A percentile compares a stretch with the other conserved stretches of the same genome.
These are phyloP conservation scores for Hortiboletus campestris DNA, from an alignment of 768 basidiomycete genomes.

Conservation along the genomic window DNA sequence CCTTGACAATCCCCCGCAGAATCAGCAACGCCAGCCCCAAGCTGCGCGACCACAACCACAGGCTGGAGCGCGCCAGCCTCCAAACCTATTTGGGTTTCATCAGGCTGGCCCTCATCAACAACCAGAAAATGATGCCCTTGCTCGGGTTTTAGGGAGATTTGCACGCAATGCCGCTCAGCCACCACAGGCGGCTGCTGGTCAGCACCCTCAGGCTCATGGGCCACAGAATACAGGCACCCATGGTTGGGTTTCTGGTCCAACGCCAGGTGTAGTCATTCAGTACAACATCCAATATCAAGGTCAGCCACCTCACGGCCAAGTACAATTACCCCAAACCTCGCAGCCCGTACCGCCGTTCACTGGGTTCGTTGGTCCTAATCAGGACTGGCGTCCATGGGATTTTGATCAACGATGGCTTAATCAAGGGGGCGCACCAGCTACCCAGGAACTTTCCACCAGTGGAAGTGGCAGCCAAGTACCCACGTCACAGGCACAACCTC, in stretches of 20 bases:
- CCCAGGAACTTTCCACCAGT: slow-evolving; percentile 11
- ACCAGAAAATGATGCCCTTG: slow-evolving; percentile 37
- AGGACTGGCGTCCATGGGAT: slow-evolving; percentile 67
- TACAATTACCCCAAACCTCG: slow-evolving; percentile 26
- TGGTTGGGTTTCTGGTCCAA: slow-evolving; percentile 36
- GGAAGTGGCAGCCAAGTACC: background rate
- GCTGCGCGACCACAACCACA: slow-evolving; percentile 26
- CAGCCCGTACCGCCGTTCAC: slow-evolving; percentile 52
- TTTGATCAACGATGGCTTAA: slow-evolving; percentile 34
- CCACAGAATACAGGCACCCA: slow-evolving; percentile 34
- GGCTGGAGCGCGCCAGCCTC: slow-evolving; percentile 31
- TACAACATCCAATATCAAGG: slow-evolving; percentile 63
- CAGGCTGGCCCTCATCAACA: slow-evolving; percentile 34
- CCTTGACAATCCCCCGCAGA: slow-evolving; percentile 47
- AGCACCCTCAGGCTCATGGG: slow-evolving; percentile 29
- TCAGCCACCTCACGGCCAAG: slow-evolving; percentile 35
- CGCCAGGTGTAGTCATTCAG: slow-evolving; percentile 54
- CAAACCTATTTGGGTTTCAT: slow-evolving; percentile 30
- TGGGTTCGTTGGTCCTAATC: slow-evolving; percentile 64
- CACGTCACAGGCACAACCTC: slow-evolving; percentile 7
- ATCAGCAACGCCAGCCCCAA: slow-evolving; percentile 33
- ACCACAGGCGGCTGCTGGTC: slow-evolving; percentile 32
- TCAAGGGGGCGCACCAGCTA: slow-evolving; percentile 3
- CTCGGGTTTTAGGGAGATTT: slow-evolving; percentile 46
- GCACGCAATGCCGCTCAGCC: slow-evolving; percentile 53